Base-by-base conservation (phyloP, 2,329 filamentous ascomycete genomes). In the Ceratocystiopsis sp. region DNA sequence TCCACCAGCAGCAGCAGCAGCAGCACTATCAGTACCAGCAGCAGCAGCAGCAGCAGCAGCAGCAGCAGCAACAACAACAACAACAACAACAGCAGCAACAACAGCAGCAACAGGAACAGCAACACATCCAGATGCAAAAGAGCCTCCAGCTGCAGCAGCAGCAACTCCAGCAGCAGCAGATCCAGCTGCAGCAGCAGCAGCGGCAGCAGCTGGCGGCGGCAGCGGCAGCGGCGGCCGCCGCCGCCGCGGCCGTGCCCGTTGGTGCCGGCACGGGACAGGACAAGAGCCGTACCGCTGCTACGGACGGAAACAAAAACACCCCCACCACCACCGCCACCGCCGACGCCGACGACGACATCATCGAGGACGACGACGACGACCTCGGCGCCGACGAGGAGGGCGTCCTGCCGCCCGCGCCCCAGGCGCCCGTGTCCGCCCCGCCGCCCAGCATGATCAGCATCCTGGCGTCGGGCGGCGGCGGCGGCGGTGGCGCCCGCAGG, bases 381-480 rank as follows among this genome's bases (percentile, higher is more conserved):
- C 25, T 37, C 35, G 35, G 17, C 14, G 16, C 14, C 10, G 32
- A 37, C 17, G 44, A 44, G 10, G 10, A 2, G 2, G 34, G 33
- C 35, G 15, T 32, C n/a, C 39, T 47, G 14, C 47, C 47, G 2
- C 43, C 43, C 8, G 47, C 47, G 11, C 47, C 47, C 16, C 46
- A 46, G n/a, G 47, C 51, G 33, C 50, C 49, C 19, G 50, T 49
- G 15, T 49, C 47, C 25, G 48, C 51, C 21, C 45, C 46, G n/a
- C 37, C 41, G 13, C 43, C 47, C 36, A 48, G 40, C 15, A 43
- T 46, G 42, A 45, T 39, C 50, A 54, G 45, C 48, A 36, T 50
- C 41, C 52, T 68, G 45, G 63, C 63, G 64, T 19, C 55, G 63
- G 16, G 66, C 65, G 62, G 61, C 64, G 50, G 58, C 33, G 16